phyloP scores from a whole-genome alignment of 148 eudicot genomes.

The Cornus florida region DNA sequence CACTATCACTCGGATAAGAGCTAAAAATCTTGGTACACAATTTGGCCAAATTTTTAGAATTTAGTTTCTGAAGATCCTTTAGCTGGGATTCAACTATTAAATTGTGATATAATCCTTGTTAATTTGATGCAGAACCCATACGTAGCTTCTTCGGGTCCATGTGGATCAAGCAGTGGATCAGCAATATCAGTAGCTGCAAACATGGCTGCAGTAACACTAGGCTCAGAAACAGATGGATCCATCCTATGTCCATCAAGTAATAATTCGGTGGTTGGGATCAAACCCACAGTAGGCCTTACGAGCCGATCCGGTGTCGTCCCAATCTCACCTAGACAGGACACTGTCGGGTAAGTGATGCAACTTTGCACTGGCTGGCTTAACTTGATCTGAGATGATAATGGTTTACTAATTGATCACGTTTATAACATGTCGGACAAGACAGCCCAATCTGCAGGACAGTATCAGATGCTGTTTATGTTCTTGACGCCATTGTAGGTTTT shows the following conservation, averaged over 20 bases:
- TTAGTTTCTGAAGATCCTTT: too few relatives aligned
- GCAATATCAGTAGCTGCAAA: constrained; percentile 66
- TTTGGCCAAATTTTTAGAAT: too few relatives aligned
- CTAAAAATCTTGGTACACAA: too few relatives aligned
- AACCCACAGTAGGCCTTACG: constrained; percentile 75
- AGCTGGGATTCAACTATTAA: too few relatives aligned
- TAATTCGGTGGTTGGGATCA: constrained; percentile 59
- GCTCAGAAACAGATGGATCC: constrained; percentile 69
- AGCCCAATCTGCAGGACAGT: constrained; percentile 82
- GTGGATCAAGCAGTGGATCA: constrained; percentile 76
- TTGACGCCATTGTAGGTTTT: constrained; percentile 58
- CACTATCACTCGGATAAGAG: too few relatives aligned
- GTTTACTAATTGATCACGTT: too few relatives aligned
- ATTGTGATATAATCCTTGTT: too few relatives aligned
- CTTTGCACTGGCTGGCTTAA: too few relatives aligned
- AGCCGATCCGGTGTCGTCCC: constrained; percentile 69
- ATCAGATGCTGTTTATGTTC: constrained; percentile 65
- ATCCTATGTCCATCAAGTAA: constrained; percentile 51
- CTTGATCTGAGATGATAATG: too few relatives aligned
- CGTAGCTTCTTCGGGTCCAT: constrained; percentile 39
- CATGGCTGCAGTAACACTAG: constrained; percentile 53
- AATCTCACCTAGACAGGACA: constrained; percentile 62
- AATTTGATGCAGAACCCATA: constrained; percentile 55
- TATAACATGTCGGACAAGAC: not conserved
- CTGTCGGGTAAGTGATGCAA: constrained; percentile 39